Conservation (phyloP, 1,139 yeast genomes). For the Waltiozyma sp. region DNA sequence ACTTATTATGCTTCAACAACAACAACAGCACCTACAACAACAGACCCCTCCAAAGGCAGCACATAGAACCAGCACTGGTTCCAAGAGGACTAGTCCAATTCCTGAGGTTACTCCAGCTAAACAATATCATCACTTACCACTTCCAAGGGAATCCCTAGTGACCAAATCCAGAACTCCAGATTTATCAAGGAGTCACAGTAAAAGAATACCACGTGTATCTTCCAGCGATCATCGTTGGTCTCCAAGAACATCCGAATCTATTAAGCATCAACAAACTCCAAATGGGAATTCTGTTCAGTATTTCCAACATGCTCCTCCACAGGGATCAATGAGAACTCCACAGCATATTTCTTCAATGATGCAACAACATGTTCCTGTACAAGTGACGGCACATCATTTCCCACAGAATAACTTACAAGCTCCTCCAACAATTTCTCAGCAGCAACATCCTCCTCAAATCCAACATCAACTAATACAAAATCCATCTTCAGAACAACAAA, state of each 20-base stretch:
- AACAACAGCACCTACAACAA: constrained; percentile 5
- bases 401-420: background rate
- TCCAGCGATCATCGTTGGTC: constrained; percentile 19
- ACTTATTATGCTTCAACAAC: constrained; percentile 1
- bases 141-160: constrained; percentile 14
- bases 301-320: constrained; percentile 8
- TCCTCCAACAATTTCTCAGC: background rate
- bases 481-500: too few relatives aligned
- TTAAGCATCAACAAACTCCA: constrained; percentile 7
- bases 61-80: background rate
- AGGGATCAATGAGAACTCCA: background rate
- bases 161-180: constrained; percentile 1
- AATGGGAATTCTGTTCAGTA: constrained; percentile 16
- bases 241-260: constrained; percentile 13
- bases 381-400: constrained; percentile 4
- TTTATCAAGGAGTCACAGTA: constrained; percentile 11
- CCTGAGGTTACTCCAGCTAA: constrained; percentile 4
- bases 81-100: background rate
- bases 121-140: constrained; percentile 17
- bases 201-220: constrained; percentile 2
- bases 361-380: constrained; percentile 12
- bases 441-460: constrained; percentile 1
- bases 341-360: constrained; percentile 4
- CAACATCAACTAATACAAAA: too few relatives aligned
- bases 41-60: background rate